Evolutionary conservation across 2,329 filamentous ascomycete genomes (phyloP), one percentile per base, ranked within the genome.

Genomic region (Metarhizium guizhouense): DNA sequence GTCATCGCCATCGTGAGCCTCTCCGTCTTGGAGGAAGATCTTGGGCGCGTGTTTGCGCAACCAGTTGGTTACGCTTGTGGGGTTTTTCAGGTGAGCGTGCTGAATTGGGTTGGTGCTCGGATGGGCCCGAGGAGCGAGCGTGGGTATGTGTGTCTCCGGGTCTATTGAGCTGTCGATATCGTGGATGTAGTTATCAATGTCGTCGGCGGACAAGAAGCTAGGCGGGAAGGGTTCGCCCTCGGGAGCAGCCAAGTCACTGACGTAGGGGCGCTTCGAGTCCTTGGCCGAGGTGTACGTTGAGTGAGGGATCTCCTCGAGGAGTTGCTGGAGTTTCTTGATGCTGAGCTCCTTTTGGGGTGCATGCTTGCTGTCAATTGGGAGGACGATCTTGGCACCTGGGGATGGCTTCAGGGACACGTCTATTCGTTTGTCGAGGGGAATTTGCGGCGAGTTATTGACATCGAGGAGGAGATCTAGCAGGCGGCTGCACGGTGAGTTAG

Each of bases 61-160:
- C 94, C 94, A 99, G 70, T 95, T 96, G 74, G 95, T 95, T 3
- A 96, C 92, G 57, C 89, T 95, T 47, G 90, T 88, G 0, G 92
- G 91, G 68, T 97, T 97, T 63, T 77, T 75, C 47, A 76, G 68
- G 48, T 73, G 61, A 64, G 72, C 63, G 71, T 75, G 64, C 50
- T 70, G 65, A 62, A 68, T 71, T 54, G 67, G 70, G 56, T 68
- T 67, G 29, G 66, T 64, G 54, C 67, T 67, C 18, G 69, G 67
- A 36, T 73, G 63, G 59, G 73, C 73, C 47, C 75, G 73, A 5
- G 81, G 79, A 11, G 82, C 81, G 43, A 83, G 72, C 5, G 76
- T 76, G 25, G 76, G 70, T 58, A 80, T 64, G 51, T 71, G 69
- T n/a, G 69, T 63, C 20, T 79, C 67, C 58, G 73, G 66, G 13